Conservation (phyloP, 176 grass and related monocot genomes). For the Elymus sibiricus region DNA sequence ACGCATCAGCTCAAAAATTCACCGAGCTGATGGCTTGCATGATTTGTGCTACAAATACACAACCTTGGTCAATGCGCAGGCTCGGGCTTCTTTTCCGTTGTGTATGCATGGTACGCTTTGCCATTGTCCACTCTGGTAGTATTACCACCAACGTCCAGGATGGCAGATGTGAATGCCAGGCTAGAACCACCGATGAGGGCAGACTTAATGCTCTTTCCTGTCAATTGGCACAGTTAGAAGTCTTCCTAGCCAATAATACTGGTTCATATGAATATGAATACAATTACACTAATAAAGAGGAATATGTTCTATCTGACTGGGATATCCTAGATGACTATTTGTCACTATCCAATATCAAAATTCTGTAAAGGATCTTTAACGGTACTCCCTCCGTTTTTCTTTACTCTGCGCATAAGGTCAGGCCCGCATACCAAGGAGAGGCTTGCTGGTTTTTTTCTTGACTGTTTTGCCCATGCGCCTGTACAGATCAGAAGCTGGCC, state of each 20-base stretch:
- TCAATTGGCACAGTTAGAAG: not conserved
- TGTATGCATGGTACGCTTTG: conserved; percentile 72
- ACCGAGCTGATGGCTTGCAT: conserved; percentile 35
- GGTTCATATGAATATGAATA: not conserved
- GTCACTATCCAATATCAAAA: not conserved
- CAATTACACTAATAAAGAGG: not conserved
- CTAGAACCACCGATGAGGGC: conserved; percentile 67
- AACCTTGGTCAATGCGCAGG: conserved; percentile 43
- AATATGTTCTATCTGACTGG: not conserved
- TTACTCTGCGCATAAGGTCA: too few relatives aligned
- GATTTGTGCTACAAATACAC: conserved; percentile 26
- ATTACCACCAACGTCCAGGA: conserved; percentile 72
- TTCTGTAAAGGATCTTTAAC: not conserved
- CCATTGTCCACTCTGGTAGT: conserved; percentile 80
- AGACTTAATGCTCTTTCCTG: conserved; percentile 81
- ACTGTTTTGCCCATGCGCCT: too few relatives aligned
- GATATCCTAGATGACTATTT: not conserved
- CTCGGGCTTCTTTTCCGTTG: conserved; percentile 65
- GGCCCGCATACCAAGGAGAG: too few relatives aligned
- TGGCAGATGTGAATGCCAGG: conserved; percentile 70
- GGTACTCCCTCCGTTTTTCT: too few relatives aligned
- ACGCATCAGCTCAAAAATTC: conserved; percentile 30
- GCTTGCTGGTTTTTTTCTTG: too few relatives aligned
- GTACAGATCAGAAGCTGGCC: too few relatives aligned
- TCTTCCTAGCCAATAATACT: conserved; percentile 1